These are phyloP conservation scores for Monosporascus sp. DNA, from an alignment of 2,329 filamentous ascomycete genomes.

Conservation along the genomic window DNA sequence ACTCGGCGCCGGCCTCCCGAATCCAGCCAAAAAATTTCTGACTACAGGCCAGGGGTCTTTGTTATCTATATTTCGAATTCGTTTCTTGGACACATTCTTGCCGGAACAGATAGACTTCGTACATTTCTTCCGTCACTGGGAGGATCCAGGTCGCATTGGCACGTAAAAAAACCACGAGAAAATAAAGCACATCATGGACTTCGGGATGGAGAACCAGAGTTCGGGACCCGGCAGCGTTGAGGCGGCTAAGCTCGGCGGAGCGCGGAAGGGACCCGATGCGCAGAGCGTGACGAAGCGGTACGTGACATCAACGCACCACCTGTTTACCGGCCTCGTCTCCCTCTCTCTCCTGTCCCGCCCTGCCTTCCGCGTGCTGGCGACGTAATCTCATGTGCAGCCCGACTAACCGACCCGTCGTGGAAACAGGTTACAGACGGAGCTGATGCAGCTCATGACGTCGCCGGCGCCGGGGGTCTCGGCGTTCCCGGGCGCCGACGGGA, in stretches of 20 bases:
- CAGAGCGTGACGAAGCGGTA: conserved; percentile 78
- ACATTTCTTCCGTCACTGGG: not conserved
- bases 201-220: conserved; percentile 59
- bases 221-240: conserved; percentile 57
- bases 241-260: conserved; percentile 55
- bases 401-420: not conserved
- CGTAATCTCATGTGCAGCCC: not conserved
- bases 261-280: conserved; percentile 56
- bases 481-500: conserved; percentile 85
- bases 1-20: not conserved
- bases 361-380: not conserved
- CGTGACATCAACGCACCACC: conserved; percentile 7
- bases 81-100: not conserved
- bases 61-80: not conserved
- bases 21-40: not conserved
- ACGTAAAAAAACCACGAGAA: not conserved
- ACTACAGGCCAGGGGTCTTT: not conserved
- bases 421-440: conserved; percentile 82
- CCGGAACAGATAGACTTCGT: not conserved
- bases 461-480: conserved; percentile 90
- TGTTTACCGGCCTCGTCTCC: not conserved
- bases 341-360: not conserved
- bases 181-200: conserved; percentile 41
- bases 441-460: conserved; percentile 98
- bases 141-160: not conserved